phyloP scores from a whole-genome alignment of 257 asterid genomes.

The Rubia yunnanensis region DNA sequence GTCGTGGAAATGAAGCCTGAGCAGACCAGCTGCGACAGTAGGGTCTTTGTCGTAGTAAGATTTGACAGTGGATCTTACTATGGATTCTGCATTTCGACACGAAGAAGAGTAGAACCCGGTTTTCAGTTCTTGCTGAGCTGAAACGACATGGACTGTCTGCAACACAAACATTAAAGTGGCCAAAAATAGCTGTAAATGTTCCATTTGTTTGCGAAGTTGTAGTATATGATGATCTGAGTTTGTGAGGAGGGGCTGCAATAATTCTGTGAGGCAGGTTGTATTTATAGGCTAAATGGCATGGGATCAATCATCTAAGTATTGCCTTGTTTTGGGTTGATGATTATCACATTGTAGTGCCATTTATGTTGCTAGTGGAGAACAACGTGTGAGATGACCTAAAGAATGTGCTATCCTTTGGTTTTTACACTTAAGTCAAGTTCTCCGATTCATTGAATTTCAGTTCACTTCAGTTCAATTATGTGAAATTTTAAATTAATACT shows the following conservation, averaged over 20 bases:
- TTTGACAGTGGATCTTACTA: slow-evolving; percentile 54
- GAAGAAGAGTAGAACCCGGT: slow-evolving; percentile 54
- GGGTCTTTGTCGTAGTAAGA: slow-evolving; percentile 31
- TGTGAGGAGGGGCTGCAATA: neutral
- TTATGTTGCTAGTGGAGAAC: slow-evolving; percentile 16
- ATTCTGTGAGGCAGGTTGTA: slow-evolving; percentile 1
- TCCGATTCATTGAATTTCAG: too few relatives aligned
- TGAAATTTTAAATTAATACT: too few relatives aligned
- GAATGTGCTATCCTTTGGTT: slow-evolving; percentile 2
- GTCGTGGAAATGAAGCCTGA: slow-evolving; percentile 69
- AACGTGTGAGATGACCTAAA: slow-evolving; percentile 15
- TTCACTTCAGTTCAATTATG: too few relatives aligned
- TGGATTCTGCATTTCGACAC: slow-evolving; percentile 53
- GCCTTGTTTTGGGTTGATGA: neutral
- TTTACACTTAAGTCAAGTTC: slow-evolving; percentile 6
- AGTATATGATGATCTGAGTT: too few relatives aligned
- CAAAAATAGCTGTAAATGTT: slow-evolving; percentile 10
- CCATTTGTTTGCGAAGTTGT: too few relatives aligned
- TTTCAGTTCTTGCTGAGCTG: slow-evolving; percentile 17
- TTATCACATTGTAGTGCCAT: neutral
- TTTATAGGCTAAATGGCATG: slow-evolving; percentile 2
- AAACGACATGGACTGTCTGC: slow-evolving; percentile 11
- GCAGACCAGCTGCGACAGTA: slow-evolving; percentile 52
- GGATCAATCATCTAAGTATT: neutral
- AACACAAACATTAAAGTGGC: slow-evolving; percentile 8